phyloP scores from a whole-genome alignment of 2,329 filamentous ascomycete genomes.

The Sclerotinia spermophila region DNA sequence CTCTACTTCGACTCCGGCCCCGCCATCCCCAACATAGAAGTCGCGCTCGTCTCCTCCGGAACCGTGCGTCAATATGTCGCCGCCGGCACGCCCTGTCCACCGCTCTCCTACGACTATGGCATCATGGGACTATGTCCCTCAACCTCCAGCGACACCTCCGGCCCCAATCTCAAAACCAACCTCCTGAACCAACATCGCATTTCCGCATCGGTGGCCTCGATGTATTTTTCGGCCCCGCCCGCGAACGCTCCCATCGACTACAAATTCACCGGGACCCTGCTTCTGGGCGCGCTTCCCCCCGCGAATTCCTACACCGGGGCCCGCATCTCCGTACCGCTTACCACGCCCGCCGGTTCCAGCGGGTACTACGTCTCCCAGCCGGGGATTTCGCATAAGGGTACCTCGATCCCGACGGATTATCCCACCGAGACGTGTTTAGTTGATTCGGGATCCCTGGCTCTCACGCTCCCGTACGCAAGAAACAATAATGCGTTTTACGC shows the following conservation, averaged over 20 bases:
- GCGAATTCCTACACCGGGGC: background rate
- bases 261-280: background rate
- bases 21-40: constrained; percentile 2
- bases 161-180: background rate
- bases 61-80: background rate
- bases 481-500: background rate
- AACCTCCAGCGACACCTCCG: background rate
- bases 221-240: background rate
- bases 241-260: background rate
- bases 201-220: background rate
- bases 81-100: background rate
- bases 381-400: background rate
- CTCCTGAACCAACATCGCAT: background rate
- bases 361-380: background rate
- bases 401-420: background rate
- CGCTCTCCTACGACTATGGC: background rate
- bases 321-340: background rate
- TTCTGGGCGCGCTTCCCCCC: background rate
- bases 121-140: background rate
- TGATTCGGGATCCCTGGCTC: background rate
- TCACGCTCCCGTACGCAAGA: background rate
- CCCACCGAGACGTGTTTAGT: background rate
- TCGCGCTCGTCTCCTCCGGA: background rate
- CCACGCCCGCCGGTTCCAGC: background rate
- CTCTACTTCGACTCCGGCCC: background rate